A percentile compares a stretch with the other conserved stretches of the same genome.
Evolutionary conservation across 1,139 yeast genomes (phyloP).

Genomic region (Sporopachydermia cereana): DNA sequence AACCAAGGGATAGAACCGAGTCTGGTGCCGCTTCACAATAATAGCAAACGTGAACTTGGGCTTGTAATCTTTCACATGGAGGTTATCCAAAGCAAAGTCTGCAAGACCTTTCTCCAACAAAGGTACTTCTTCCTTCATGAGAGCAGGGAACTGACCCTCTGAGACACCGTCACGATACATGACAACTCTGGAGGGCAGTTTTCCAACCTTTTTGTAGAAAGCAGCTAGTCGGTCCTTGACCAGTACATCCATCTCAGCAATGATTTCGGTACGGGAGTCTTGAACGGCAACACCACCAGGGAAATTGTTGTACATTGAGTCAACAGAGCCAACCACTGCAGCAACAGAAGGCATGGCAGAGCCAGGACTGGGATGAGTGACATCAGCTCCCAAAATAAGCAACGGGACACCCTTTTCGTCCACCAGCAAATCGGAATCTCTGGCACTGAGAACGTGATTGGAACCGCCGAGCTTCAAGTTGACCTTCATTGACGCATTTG

Average conservation of each 20-base stretch:
- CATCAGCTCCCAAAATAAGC: slow-evolving; percentile 22
- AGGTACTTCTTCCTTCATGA: slow-evolving; percentile 20
- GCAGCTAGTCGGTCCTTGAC: slow-evolving; percentile 17
- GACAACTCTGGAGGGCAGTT: slow-evolving; percentile 18
- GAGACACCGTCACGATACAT: slow-evolving; percentile 25
- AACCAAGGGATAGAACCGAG: slow-evolving; percentile 21
- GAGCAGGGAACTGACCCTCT: slow-evolving; percentile 20
- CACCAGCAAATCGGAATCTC: slow-evolving; percentile 7
- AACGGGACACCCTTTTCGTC: slow-evolving; percentile 13
- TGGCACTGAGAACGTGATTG: slow-evolving; percentile 12
- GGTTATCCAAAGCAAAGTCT: slow-evolving; percentile 10
- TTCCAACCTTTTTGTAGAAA: slow-evolving; percentile 15
- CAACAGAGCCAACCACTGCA: slow-evolving; percentile 21
- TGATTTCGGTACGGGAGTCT: slow-evolving; percentile 18
- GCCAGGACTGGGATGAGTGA: slow-evolving; percentile 21
- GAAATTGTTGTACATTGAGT: slow-evolving; percentile 17
- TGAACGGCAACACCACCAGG: slow-evolving; percentile 21
- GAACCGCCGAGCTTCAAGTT: slow-evolving; percentile 17
- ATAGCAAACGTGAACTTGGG: slow-evolving; percentile 21
- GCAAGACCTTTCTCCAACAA: slow-evolving; percentile 17
- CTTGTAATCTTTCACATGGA: slow-evolving; percentile 12
- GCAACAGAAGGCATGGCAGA: slow-evolving; percentile 19
- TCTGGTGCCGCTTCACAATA: slow-evolving; percentile 19
- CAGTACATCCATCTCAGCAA: slow-evolving; percentile 18
- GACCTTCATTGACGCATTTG: slow-evolving; percentile 17